Conservation (phyloP, 768 basidiomycete genomes). For the Phylloporus sp. region DNA sequence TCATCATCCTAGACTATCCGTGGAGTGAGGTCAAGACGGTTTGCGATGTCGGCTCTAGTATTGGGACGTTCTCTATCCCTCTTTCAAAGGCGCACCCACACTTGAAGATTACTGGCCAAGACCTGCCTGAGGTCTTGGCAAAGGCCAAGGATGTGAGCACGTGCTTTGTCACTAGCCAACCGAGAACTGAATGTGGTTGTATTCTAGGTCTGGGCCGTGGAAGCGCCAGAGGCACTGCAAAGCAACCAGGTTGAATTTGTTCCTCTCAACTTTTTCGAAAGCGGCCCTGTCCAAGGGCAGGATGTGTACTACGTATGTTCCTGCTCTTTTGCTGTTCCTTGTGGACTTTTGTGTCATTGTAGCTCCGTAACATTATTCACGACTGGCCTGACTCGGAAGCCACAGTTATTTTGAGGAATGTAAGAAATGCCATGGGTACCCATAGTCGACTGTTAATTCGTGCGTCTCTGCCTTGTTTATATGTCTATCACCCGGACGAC, state of each 20-base stretch:
- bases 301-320: constrained; percentile 27
- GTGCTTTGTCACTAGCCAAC: not conserved
- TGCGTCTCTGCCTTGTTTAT: constrained; percentile 10
- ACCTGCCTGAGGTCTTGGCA: constrained; percentile 26
- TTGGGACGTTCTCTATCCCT: constrained; percentile 26
- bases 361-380: constrained; percentile 31
- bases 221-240: not conserved
- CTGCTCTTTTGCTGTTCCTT: not conserved
- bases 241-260: not conserved
- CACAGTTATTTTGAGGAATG: constrained; percentile 27
- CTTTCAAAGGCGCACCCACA: constrained; percentile 26
- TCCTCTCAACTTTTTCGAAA: not conserved
- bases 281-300: constrained; percentile 12
- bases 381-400: constrained; percentile 37
- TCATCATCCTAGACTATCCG: constrained; percentile 18
- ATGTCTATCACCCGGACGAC: not conserved
- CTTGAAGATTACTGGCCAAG: constrained; percentile 26
- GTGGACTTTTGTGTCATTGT: no score
- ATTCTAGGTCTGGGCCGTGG: constrained; percentile 12
- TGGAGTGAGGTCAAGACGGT: constrained; percentile 25
- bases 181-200: not conserved
- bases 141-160: constrained; percentile 18
- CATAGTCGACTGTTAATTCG: constrained; percentile 33
- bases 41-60: constrained; percentile 29
- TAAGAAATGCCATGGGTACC: constrained; percentile 27